These are phyloP conservation scores for Penicillium mononematosum DNA, from an alignment of 495 filamentous ascomycete genomes.

Conservation along the genomic window DNA sequence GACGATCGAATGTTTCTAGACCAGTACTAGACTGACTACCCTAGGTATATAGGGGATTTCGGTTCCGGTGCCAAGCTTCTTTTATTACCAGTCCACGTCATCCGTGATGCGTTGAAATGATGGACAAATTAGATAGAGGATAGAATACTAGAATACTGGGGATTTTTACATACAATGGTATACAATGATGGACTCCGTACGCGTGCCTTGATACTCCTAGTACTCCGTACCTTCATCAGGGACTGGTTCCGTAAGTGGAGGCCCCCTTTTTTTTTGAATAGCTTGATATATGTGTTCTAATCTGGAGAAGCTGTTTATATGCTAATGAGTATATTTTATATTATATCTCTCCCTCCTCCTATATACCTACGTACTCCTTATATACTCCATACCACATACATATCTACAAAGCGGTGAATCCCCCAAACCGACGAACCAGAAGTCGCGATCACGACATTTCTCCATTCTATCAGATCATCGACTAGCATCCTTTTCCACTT, in stretches of 20 bases:
- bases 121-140: no score
- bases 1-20: conserved; percentile 11
- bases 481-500: conserved; percentile 29
- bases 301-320: not conserved
- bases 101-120: not conserved
- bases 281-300: not conserved
- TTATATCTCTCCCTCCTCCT: not conserved
- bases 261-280: not conserved
- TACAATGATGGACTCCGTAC: no score
- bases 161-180: no score
- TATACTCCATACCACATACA: not conserved
- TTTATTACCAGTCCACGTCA: conserved; percentile 2
- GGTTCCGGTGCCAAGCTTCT: conserved; percentile 2
- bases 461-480: conserved; percentile 52
- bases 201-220: not conserved
- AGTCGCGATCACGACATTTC: conserved; percentile 50
- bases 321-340: not conserved
- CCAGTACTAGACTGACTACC: no score
- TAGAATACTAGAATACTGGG: no score
- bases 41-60: not conserved
- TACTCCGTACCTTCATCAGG: not conserved
- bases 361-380: not conserved
- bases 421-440: conserved; percentile 31
- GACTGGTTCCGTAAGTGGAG: not conserved
- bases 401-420: conserved; percentile 26